Percentiles rank a stretch among this genome's conserved stretches.
These are phyloP conservation scores for Trichosporon sp. DNA, from an alignment of 1,284 basidiomycete species.

Conservation along the genomic window DNA sequence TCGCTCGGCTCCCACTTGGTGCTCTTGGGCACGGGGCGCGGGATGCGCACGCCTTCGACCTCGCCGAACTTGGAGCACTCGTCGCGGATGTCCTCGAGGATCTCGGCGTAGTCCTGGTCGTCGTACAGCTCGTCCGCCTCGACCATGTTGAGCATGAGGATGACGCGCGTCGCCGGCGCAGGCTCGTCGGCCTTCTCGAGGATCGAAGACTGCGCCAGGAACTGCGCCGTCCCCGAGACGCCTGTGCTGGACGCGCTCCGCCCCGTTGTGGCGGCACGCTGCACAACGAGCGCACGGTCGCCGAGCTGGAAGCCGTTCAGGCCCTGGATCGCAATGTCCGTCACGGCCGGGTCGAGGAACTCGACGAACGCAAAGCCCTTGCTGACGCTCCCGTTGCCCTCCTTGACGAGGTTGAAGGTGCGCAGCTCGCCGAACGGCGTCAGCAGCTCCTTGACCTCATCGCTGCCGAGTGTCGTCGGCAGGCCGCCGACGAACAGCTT, in stretches of 20 bases:
- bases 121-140: constrained; percentile 85
- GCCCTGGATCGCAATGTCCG: constrained; percentile 92
- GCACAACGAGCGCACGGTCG: constrained; percentile 92
- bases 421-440: constrained; percentile 96
- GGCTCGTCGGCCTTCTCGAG: constrained; percentile 57
- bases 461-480: constrained; percentile 90
- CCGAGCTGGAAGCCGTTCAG: constrained; percentile 97
- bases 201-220: constrained; percentile 67
- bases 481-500: constrained; percentile 97
- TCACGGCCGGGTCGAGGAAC: constrained; percentile 83
- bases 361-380: constrained; percentile 99
- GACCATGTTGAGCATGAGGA: constrained; percentile 99
- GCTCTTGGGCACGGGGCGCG: constrained; percentile 69
- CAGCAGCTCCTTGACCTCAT: constrained; percentile 94
- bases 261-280: constrained; percentile 63
- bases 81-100: constrained; percentile 90
- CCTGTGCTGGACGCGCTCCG: constrained; percentile 35
- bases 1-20: constrained; percentile 70
- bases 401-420: constrained; percentile 96
- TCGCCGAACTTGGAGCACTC: constrained; percentile 79
- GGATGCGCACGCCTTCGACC: constrained; percentile 82
- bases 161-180: constrained; percentile 63
- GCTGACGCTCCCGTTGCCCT: constrained; percentile 69
- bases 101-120: constrained; percentile 88
- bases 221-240: constrained; percentile 38